Evolutionary conservation across 495 filamentous ascomycete genomes (phyloP), one percentile per base, ranked within the genome.

Genomic region (Penicillium mononematosum): DNA sequence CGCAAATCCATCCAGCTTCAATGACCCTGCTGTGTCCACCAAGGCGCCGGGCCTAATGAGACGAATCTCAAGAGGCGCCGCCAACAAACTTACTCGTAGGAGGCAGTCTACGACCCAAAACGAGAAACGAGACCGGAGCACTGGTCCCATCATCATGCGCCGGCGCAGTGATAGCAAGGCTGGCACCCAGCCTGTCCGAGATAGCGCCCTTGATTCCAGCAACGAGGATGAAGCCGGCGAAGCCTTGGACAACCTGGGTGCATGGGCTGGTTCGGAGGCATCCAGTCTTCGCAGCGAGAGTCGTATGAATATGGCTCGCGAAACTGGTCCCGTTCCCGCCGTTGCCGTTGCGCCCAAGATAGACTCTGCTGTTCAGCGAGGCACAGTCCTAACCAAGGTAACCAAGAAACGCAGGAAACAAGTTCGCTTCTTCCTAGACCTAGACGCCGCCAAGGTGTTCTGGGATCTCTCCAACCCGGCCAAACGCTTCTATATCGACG

Each of bases 401-500:
- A 91, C 90, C 12, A 91, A 88, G 72, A 95, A 90, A 63, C 88
- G 85, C 65, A 79, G 75, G 42, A 91, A 90, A 65, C 80, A 84
- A 50, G 78, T 96, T 42, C 85, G 75, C 31, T 88, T 98, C 59
- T 81, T 85, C 31, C 79, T 97, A 1, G 89, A 98, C 64, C 79
- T 87, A 20, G 86, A 90, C 50, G 81, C 88, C 6, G 91, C 87
- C 45, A 94, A 90, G 69, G 89, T 98, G 34, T 86, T 78, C 32
- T 98, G 94, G 94, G 87, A 95, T 71, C 82, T 83, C 16, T 85
- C 81, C 4, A 89, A 89, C 49, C 83, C 87, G 0, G 81, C 85
- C 1, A 97, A 96, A 59, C 83, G 81, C 17, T 88, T 98, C 61
- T 95, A 95, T 66, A 86, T 98, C 55, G 94, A 98, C 60, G 91